A percentile compares a stretch with the other conserved stretches of the same genome.
Conservation (phyloP, 1,284 basidiomycete species). For the Wolfiporia cocos region DNA sequence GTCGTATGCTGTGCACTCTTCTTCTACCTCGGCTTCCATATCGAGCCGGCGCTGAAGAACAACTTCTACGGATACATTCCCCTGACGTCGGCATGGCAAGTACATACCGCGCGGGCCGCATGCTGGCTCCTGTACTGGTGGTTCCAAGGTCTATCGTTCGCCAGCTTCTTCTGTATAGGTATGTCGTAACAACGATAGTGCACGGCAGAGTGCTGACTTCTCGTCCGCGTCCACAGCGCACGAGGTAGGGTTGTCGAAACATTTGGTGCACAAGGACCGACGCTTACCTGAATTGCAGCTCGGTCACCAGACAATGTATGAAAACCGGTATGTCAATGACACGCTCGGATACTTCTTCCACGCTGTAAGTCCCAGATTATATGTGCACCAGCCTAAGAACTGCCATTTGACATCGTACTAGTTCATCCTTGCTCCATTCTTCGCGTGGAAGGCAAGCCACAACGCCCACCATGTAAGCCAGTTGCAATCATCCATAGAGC, state of each 20-base stretch:
- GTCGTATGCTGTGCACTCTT: constrained; percentile 32
- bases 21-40: constrained; percentile 34
- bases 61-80: constrained; percentile 17
- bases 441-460: constrained; percentile 52
- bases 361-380: constrained; percentile 28
- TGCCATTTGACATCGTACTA: constrained; percentile 12
- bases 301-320: constrained; percentile 34
- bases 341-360: constrained; percentile 34
- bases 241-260: constrained; percentile 20
- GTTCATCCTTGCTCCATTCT: constrained; percentile 52
- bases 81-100: constrained; percentile 15
- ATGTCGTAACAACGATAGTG: no score
- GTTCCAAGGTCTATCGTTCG: constrained; percentile 42
- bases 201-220: no score
- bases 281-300: no score
- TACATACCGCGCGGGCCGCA: constrained; percentile 17
- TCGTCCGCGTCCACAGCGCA: constrained; percentile 15
- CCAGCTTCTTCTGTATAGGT: constrained; percentile 46
- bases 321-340: constrained; percentile 29
- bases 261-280: constrained; percentile 13
- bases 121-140: constrained; percentile 43
- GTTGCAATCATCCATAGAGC: background rate
- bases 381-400: background rate
- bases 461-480: constrained; percentile 43
- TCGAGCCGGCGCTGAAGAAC: constrained; percentile 25